Base-by-base conservation (phyloP, 2,329 filamentous ascomycete genomes). In the Trichoderma atroviride region DNA sequence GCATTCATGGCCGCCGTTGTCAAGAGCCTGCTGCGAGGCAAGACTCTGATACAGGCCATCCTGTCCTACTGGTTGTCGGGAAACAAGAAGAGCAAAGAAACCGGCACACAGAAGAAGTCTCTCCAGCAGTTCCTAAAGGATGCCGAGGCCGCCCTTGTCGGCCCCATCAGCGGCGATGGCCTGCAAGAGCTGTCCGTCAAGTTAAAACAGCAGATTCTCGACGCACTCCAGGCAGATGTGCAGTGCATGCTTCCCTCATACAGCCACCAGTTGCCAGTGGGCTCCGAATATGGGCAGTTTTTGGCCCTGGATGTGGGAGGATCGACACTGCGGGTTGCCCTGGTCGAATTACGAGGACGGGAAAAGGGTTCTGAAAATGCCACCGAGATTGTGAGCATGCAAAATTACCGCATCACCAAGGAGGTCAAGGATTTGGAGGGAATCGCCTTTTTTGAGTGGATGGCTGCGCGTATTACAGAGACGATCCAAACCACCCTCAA, bases 231-330 rank as follows among this genome's bases (percentile, higher is more conserved):
- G 71, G 81, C 80, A 37, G 84, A 88, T 74, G 78, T 83, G 71
- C 82, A 85, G 70, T 89, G 85, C 76, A 91, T 90, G 88, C 82
- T 91, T 24, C 88, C 88, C 2, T 90, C 88, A 14, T 91, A 89
- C 80, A 90, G 86, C 80, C 85, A 89, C 73, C 85, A 87, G 72
- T 81, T 91, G 6, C 89, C 89, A 1, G 83, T 79, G n/a, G 89
- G 89, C 63, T 76, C 81, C 58, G 89, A 91, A 75, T 77, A 75
- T 55, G 89, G 89, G 31, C 84, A 83, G 64, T 91, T 85, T 75
- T 80, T 91, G 65, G 87, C 88, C 27, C 81, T 91, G 47, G 89
- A 92, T 76, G 87, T 92, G n/a, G 89, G 89, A 47, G 89, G 89
- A 2, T 91, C 89, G 47, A 92, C 88, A 13, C 80, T 91, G 70